These are phyloP conservation scores for Cordia subcordata DNA, from an alignment of 257 asterid genomes.

Conservation along the genomic window DNA sequence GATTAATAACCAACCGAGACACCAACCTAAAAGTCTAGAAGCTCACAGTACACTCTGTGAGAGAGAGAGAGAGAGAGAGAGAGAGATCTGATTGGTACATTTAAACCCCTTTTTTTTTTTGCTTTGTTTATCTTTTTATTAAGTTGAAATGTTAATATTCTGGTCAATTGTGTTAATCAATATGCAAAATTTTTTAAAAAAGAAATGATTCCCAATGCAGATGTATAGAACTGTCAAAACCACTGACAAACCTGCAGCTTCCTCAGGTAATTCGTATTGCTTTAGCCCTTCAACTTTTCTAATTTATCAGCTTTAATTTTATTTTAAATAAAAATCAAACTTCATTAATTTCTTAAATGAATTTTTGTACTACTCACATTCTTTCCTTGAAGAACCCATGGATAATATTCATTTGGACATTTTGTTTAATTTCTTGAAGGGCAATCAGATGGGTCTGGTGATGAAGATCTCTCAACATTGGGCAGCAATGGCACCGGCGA, in stretches of 20 bases:
- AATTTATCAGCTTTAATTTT: constrained; percentile 11
- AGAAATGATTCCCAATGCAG: constrained; percentile 52
- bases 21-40: constrained; percentile 31
- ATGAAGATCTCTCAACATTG: constrained; percentile 66
- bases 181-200: no score
- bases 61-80: constrained; percentile 9
- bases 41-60: constrained; percentile 13
- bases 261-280: constrained; percentile 66
- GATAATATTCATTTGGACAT: constrained; percentile 6
- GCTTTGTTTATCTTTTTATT: constrained; percentile 1
- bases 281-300: background rate
- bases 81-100: constrained; percentile 7
- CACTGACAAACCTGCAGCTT: constrained; percentile 91
- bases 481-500: constrained; percentile 14
- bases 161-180: constrained; percentile 13
- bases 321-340: no score
- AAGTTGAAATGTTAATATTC: background rate
- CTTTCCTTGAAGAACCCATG: no score
- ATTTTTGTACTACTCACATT: no score
- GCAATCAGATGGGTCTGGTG: constrained; percentile 94
- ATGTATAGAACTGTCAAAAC: constrained; percentile 96
- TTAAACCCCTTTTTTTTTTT: background rate
- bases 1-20: constrained; percentile 49
- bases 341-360: background rate
- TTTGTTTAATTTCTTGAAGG: constrained; percentile 33